These are phyloP conservation scores for Amesomyces nigricolor DNA, from an alignment of 2,329 filamentous ascomycete genomes.

Conservation along the genomic window DNA sequence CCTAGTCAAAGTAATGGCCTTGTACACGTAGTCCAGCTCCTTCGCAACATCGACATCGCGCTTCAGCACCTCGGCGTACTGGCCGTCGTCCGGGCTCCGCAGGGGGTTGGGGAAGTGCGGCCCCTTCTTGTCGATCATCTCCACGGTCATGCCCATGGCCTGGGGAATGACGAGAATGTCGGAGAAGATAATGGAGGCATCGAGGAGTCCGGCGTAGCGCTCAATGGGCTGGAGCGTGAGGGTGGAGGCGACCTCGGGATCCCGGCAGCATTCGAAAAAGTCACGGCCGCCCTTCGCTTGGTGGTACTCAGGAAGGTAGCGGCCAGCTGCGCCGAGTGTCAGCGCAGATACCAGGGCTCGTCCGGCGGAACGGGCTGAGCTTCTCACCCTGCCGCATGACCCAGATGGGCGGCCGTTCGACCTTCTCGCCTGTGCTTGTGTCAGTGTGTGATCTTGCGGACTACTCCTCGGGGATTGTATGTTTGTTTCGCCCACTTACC, in stretches of 20 bases:
- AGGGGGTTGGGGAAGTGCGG: slow-evolving; percentile 89
- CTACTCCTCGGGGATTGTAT: too few relatives aligned
- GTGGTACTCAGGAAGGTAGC: slow-evolving; percentile 97
- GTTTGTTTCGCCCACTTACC: slow-evolving; percentile 48
- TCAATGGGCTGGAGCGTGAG: slow-evolving; percentile 93
- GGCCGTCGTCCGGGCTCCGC: slow-evolving; percentile 69
- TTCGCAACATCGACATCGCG: slow-evolving; percentile 76
- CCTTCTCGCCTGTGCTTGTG: slow-evolving; percentile 63
- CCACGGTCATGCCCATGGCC: slow-evolving; percentile 96
- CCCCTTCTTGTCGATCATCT: slow-evolving; percentile 97
- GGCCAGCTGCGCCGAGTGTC: slow-evolving; percentile 59
- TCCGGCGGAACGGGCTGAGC: neutral
- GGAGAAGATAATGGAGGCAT: slow-evolving; percentile 97
- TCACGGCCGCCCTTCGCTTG: slow-evolving; percentile 84
- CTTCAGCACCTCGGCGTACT: slow-evolving; percentile 72
- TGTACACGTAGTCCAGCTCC: slow-evolving; percentile 91
- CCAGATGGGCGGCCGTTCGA: slow-evolving; percentile 94
- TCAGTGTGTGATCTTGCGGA: slow-evolving; percentile 16
- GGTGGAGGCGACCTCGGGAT: slow-evolving; percentile 86
- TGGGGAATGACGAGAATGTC: slow-evolving; percentile 97
- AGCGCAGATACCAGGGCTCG: slow-evolving; percentile 16
- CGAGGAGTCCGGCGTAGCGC: slow-evolving; percentile 81
- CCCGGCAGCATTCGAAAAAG: slow-evolving; percentile 97
- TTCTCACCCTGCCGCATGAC: slow-evolving; percentile 90
- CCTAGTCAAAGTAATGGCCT: slow-evolving; percentile 85